A percentile compares a stretch with the other conserved stretches of the same genome.
Conservation (phyloP, 768 basidiomycete genomes). For the Pleurotus sapidus region DNA sequence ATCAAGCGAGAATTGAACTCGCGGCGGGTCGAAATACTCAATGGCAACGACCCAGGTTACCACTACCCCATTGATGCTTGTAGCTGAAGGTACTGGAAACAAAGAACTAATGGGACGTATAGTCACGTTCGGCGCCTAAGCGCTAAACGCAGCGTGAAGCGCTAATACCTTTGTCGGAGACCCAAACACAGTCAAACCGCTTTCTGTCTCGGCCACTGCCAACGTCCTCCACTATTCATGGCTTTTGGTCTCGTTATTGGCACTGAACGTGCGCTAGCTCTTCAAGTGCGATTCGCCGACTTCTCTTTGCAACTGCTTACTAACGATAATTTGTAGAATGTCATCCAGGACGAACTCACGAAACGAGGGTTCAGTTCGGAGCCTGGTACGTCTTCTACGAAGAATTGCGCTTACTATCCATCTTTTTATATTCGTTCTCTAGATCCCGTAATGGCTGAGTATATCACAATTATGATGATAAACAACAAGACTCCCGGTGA, state of each 20-base stretch:
- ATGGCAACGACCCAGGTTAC: constrained; percentile 15
- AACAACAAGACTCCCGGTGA: constrained; percentile 82
- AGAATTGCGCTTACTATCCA: constrained; percentile 6
- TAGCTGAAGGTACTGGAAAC: no score
- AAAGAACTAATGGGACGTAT: no score
- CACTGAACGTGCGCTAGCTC: constrained; percentile 68
- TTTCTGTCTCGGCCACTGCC: constrained; percentile 3
- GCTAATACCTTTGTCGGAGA: background rate
- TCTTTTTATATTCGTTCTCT: constrained; percentile 9
- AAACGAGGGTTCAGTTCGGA: constrained; percentile 73
- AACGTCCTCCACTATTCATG: constrained; percentile 71
- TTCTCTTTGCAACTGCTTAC: background rate
- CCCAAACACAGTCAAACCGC: constrained; percentile 2
- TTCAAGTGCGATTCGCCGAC: constrained; percentile 49
- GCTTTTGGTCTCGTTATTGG: constrained; percentile 76
- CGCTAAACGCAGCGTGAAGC: no score
- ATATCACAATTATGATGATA: constrained; percentile 93
- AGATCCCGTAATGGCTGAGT: constrained; percentile 94
- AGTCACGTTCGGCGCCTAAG: background rate
- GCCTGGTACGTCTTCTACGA: constrained; percentile 50
- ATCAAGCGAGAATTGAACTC: constrained; percentile 10
- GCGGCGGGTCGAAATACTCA: constrained; percentile 5
- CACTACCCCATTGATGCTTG: constrained; percentile 15
- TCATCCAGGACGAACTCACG: constrained; percentile 80
- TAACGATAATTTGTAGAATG: constrained; percentile 30